These are phyloP conservation scores for Trichoderma brevicompactum DNA, from an alignment of 2,329 filamentous ascomycete genomes.

Conservation along the genomic window DNA sequence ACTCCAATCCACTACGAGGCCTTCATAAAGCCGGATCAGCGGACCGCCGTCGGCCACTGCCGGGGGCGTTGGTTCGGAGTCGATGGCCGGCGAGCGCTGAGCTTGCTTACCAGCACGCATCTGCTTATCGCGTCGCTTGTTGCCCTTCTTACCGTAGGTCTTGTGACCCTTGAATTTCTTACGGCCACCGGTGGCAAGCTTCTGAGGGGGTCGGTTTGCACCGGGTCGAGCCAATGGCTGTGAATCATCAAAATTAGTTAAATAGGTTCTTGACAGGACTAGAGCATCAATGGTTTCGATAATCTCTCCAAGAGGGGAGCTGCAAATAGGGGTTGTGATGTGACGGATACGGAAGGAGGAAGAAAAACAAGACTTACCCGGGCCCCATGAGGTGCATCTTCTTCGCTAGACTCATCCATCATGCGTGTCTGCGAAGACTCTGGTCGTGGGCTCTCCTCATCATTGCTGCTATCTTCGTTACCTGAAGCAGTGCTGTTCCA, in stretches of 20 bases:
- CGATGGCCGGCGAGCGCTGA: constrained; percentile 39
- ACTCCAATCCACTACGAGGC: constrained; percentile 85
- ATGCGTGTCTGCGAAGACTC: constrained; percentile 55
- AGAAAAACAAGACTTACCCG: constrained; percentile 35
- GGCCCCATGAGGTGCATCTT: constrained; percentile 38
- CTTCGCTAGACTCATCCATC: constrained; percentile 62
- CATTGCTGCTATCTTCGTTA: constrained; percentile 56
- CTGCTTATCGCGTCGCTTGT: constrained; percentile 54
- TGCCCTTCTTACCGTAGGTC: constrained; percentile 55
- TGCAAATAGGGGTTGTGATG: neutral
- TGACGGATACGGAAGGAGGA: neutral
- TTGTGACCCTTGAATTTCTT: constrained; percentile 55
- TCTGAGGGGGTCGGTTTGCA: constrained; percentile 33
- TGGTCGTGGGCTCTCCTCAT: constrained; percentile 51
- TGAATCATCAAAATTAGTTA: neutral
- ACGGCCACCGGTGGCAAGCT: constrained; percentile 43
- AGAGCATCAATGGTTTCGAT: neutral
- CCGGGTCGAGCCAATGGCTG: constrained; percentile 28
- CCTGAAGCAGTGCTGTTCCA: constrained; percentile 54
- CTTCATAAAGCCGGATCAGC: constrained; percentile 80
- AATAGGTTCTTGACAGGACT: too few relatives aligned
- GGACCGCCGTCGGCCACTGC: constrained; percentile 57
- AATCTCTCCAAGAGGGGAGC: too few relatives aligned
- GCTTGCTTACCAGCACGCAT: constrained; percentile 45
- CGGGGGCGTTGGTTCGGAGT: constrained; percentile 45